Evolutionary conservation across 2,329 filamentous ascomycete genomes (phyloP), one percentile per base, ranked within the genome.

Genomic region (Aspergillus phoenicis): DNA sequence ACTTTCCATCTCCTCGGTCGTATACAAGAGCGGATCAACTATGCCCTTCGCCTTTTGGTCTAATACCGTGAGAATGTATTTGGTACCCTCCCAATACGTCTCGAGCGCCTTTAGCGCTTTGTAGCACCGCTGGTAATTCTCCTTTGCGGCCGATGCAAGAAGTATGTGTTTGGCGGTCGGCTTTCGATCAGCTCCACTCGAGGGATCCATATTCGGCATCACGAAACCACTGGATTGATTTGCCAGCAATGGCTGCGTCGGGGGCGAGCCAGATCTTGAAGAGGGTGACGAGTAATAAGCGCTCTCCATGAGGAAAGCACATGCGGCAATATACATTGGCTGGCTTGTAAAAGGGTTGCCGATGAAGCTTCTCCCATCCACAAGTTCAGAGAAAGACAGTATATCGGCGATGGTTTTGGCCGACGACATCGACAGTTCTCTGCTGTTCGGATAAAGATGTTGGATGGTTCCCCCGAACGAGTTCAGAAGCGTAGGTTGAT

Each of bases 381-480:
- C 91, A 8, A 96, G 79, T 71, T 96, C 91, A 0, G 91, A 91
- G 74, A 96, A 96, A 1, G 90, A 89, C 8, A 96, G 78, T 15
- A 96, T 96, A 68, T 96, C 92, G 36, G 91, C 91, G 62, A 96
- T 95, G 0, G 92, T 96, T 78, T 96, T 96, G 11, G 92, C 93
- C 24, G 91, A 94, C 13, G 90, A 93, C 89, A 94, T 93, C 62
- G 90, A 91, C 5, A 87, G 70, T 72, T 95, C 91, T 59, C 91
- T 87, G 65, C 91, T 95, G 70, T 95, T 91, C 0, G 89, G 86
- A 39, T 92, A 86, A 1, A 96, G 81, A 59, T 92, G 89, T 53
- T 91, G 83, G 57, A 90, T 88, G 22, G 81, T 80, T 2, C 85
- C 86, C 66, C 87, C 86, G 59, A 95, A 93, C 0, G 90, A 91